Percentiles rank a stretch among this genome's conserved stretches.
Evolutionary conservation across 1,284 basidiomycete species (phyloP).

Genomic region (Xanthoconium separans): DNA sequence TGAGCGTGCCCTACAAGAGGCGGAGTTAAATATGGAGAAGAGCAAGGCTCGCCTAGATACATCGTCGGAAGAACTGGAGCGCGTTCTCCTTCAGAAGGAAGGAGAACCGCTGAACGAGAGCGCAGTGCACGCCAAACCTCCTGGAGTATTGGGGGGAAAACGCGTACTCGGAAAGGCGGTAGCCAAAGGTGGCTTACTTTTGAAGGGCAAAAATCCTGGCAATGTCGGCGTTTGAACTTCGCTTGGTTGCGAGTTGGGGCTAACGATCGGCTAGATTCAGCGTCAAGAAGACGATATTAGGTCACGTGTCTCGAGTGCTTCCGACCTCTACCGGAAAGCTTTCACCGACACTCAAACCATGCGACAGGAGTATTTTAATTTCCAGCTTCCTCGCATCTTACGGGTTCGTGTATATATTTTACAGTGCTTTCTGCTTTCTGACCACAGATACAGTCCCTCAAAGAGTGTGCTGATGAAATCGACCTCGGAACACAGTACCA

Average conservation of each 20-base stretch:
- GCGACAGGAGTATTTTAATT: slow-evolving; percentile 97
- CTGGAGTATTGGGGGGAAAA: slow-evolving; percentile 63
- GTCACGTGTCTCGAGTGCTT: slow-evolving; percentile 78
- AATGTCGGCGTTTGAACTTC: slow-evolving; percentile 56
- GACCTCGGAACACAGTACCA: slow-evolving; percentile 98
- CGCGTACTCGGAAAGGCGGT: slow-evolving; percentile 85
- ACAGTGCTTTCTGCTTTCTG: slow-evolving; percentile 7
- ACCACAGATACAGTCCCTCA: slow-evolving; percentile 66
- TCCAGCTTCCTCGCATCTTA: slow-evolving; percentile 91
- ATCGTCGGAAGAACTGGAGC: slow-evolving; percentile 93
- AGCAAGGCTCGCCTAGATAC: slow-evolving; percentile 84
- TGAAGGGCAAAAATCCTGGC: slow-evolving; percentile 93
- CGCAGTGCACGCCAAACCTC: slow-evolving; percentile 57
- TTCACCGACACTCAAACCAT: slow-evolving; percentile 89
- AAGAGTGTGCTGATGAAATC: slow-evolving; percentile 95
- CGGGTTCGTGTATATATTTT: slow-evolving; percentile 56
- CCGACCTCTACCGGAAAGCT: slow-evolving; percentile 89
- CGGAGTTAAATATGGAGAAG: slow-evolving; percentile 89
- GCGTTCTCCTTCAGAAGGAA: slow-evolving; percentile 91
- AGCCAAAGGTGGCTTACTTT: slow-evolving; percentile 83
- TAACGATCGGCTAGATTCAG: slow-evolving; percentile 60
- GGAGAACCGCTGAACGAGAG: slow-evolving; percentile 88
- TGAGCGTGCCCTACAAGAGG: slow-evolving; percentile 86
- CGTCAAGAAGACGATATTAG: slow-evolving; percentile 95
- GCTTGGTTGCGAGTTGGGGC: background rate